A percentile compares a stretch with the other conserved stretches of the same genome.
phyloP scores from a whole-genome alignment of 106 monocot genomes.

The Vanilla planifolia region DNA sequence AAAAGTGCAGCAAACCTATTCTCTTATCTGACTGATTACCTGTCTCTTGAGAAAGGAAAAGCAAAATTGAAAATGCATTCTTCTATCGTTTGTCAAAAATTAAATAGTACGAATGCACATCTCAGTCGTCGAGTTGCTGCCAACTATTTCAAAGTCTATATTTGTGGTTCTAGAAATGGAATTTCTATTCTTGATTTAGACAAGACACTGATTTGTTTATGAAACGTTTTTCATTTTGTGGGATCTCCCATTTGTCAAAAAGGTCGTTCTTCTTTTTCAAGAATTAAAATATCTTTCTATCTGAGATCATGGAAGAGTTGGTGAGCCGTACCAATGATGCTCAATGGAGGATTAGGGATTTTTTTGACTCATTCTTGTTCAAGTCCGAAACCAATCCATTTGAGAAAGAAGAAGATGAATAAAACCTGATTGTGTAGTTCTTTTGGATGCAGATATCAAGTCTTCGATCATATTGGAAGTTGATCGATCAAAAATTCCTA shows the following conservation, averaged over 20 bases:
- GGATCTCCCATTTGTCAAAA: slow-evolving; percentile 8
- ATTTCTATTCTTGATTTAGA: slow-evolving; percentile 16
- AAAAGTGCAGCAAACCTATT: no score
- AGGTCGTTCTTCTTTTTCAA: slow-evolving; percentile 14
- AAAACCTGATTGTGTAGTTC: slow-evolving; percentile 3
- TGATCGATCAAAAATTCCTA: no score
- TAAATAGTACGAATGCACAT: slow-evolving; percentile 13
- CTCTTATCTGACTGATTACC: not conserved
- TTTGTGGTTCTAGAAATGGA: slow-evolving; percentile 13
- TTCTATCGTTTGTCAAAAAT: slow-evolving; percentile 14
- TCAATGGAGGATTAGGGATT: slow-evolving; percentile 6
- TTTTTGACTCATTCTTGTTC: not conserved
- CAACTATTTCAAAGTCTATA: slow-evolving; percentile 17
- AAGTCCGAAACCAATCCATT: slow-evolving; percentile 1
- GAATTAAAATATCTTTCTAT: slow-evolving; percentile 1
- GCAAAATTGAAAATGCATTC: not conserved
- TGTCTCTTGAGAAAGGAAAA: slow-evolving; percentile 9
- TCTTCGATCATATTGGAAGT: slow-evolving; percentile 3
- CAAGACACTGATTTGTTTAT: slow-evolving; percentile 14
- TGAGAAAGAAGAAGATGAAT: slow-evolving; percentile 6
- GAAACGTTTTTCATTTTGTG: not conserved
- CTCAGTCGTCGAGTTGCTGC: slow-evolving; percentile 15
- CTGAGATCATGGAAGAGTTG: no score
- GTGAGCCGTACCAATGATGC: slow-evolving; percentile 14
- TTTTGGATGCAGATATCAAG: slow-evolving; percentile 7